These are phyloP conservation scores for Scheffersomyces amazonensis DNA, from an alignment of 805 yeast species.

Conservation along the genomic window DNA sequence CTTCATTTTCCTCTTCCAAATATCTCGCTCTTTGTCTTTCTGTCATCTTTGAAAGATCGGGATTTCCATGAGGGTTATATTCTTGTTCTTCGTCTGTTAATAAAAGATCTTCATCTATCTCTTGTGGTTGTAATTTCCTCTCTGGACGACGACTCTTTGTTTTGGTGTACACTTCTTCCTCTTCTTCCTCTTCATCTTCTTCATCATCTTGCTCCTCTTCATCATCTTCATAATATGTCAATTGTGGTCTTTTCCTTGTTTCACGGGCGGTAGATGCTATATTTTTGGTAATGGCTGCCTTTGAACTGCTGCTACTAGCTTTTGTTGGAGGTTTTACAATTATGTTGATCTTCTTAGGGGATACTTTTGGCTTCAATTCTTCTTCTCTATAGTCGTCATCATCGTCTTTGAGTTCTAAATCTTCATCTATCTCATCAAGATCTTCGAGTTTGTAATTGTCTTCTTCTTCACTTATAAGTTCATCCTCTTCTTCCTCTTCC, in stretches of 20 bases:
- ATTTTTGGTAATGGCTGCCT: constrained; percentile 2
- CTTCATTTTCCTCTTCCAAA: constrained; percentile 13
- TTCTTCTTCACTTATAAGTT: constrained; percentile 25
- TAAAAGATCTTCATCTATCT: constrained; percentile 31
- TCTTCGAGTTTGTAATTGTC: constrained; percentile 30
- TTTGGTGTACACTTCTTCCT: constrained; percentile 6
- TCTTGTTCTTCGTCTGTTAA: constrained; percentile 43
- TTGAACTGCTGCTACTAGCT: neutral
- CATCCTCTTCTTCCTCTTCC: constrained; percentile 23
- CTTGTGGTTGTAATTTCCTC: constrained; percentile 22
- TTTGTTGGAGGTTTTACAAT: constrained; percentile 8
- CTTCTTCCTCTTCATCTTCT: constrained; percentile 11
- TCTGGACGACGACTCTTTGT: constrained; percentile 17
- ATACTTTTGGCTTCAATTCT: constrained; percentile 6
- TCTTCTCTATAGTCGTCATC: constrained; percentile 17
- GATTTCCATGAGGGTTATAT: constrained; percentile 37
- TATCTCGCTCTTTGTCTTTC: constrained; percentile 53
- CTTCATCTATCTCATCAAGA: constrained; percentile 36
- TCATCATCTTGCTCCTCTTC: constrained; percentile 28
- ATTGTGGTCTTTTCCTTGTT: constrained; percentile 33
- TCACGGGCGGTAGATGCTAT: constrained; percentile 17
- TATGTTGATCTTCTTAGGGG: constrained; percentile 4
- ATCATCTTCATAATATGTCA: constrained; percentile 37
- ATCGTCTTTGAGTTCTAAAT: constrained; percentile 30
- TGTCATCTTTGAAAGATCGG: constrained; percentile 49